A percentile compares a stretch with the other conserved stretches of the same genome.
phyloP scores from a whole-genome alignment of 2,329 filamentous ascomycete genomes.

The Didymella glomerata region DNA sequence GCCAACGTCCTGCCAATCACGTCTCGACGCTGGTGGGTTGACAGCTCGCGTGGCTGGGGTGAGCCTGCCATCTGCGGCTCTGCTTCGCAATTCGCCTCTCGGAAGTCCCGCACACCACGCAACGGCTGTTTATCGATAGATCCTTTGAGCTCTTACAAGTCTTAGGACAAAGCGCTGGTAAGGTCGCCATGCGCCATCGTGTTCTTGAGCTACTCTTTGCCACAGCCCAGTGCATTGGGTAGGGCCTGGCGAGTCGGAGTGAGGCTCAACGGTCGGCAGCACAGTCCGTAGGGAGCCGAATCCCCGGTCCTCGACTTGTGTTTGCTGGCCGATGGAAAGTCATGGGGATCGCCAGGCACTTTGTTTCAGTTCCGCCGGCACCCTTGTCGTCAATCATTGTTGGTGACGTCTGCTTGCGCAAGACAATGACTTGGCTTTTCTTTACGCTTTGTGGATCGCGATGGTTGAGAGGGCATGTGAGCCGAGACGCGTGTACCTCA shows the following conservation, averaged over 20 bases:
- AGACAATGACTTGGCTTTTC: slow-evolving; percentile 2
- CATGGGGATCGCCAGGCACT: slow-evolving; percentile 15
- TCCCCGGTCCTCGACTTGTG: background rate
- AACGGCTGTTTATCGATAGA: slow-evolving; percentile 9
- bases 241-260: background rate
- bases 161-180: background rate
- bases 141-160: background rate
- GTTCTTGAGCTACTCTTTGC: background rate
- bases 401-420: slow-evolving; percentile 18
- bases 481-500: background rate
- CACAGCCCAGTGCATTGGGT: background rate
- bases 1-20: background rate
- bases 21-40: background rate
- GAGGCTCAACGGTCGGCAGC: slow-evolving; percentile 8
- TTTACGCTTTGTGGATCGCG: background rate
- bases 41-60: background rate
- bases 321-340: slow-evolving; percentile 1
- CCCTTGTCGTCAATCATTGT: background rate
- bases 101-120: slow-evolving; percentile 6
- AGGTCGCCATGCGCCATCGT: background rate
- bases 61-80: slow-evolving; percentile 10
- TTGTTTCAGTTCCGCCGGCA: slow-evolving; percentile 3
- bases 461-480: background rate
- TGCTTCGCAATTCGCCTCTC: slow-evolving; percentile 14
- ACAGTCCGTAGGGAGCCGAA: background rate